Evolutionary conservation across 495 filamentous ascomycete genomes (phyloP), one percentile per base, ranked within the genome.

Genomic region (Amniculicola lignicola): DNA sequence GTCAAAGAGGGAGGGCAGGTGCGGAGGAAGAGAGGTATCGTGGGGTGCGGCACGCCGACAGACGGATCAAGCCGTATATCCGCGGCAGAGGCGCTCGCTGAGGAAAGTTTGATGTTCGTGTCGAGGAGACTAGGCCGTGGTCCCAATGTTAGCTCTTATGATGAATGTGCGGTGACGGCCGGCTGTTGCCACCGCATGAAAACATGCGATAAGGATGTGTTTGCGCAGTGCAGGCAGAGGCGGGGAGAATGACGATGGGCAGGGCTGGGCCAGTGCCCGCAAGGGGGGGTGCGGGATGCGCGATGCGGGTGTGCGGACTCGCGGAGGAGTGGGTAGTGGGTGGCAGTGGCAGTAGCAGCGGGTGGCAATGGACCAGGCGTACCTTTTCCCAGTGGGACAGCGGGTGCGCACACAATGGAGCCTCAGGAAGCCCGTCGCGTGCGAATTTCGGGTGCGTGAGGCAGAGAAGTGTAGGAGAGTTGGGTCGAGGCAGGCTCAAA

Each of bases 381-480:
- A 51, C 46, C 45, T 49, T 44, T 44, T 38, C 54, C 16, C 41
- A 31, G 18, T 28, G 45, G 39, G 45, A 35, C 37, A 19, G 46
- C 45, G 28, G 2, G 21, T 39, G 27, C 25, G 38, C 25, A 28
- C 38, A 22, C 54, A 45, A 51, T 45, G 36, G n/a, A 38, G 21
- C 18, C 11, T 40, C 33, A 19, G 22, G 24, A 14, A 28, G 6
- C 37, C 19, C 37, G 37, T 12, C 37, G 9, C 6, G 37, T 23
- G 25, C 21, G 35, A 18, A 36, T 16, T 11, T 36, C n/a, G 19
- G 54, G 54, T 19, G n/a, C n/a, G n/a, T n/a, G n/a, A n/a, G n/a
- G n/a, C n/a, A 21, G 35, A 42, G 18, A 12, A 31, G 41, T 59
- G 56, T 38, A 59, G 41, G 49, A 59, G 56, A 16, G 15, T 15